phyloP scores from a whole-genome alignment of 129 eudicot genomes.

The Flaveria sonorensis region DNA sequence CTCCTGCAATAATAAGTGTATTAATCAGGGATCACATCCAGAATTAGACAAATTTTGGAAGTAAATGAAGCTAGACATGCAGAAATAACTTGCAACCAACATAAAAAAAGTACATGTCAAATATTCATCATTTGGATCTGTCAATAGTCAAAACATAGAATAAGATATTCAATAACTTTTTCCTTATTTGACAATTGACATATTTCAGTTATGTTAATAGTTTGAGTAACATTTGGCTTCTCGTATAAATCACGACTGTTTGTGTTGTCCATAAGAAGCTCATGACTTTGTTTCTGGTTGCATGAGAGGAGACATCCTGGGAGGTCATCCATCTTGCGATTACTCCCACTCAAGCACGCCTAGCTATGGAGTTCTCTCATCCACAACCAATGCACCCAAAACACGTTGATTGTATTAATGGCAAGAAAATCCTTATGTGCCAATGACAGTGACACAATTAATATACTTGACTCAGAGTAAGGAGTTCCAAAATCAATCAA shows the following conservation, averaged over 20 bases:
- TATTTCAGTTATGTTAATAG: background rate
- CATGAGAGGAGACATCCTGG: background rate
- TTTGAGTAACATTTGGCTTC: background rate
- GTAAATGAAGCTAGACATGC: background rate
- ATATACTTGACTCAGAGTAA: background rate
- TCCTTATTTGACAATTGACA: background rate
- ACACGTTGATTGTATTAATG: background rate
- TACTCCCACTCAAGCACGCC: background rate
- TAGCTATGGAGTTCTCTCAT: background rate
- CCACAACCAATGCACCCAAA: background rate
- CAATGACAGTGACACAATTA: too few species aligned
- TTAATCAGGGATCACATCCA: constrained; percentile 17
- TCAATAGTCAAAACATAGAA: constrained; percentile 20
- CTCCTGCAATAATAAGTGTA: constrained; percentile 34
- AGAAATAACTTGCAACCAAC: background rate
- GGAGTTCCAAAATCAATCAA: background rate
- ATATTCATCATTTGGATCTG: background rate
- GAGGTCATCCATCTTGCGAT: background rate
- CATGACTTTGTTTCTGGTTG: background rate
- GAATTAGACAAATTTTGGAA: background rate
- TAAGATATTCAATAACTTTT: background rate
- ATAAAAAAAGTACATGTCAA: background rate
- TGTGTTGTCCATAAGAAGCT: background rate
- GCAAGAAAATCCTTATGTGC: background rate
- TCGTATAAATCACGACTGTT: background rate